Evolutionary conservation across 2,329 filamentous ascomycete species (phyloP).

Genomic region (Exserohilum turcica): DNA sequence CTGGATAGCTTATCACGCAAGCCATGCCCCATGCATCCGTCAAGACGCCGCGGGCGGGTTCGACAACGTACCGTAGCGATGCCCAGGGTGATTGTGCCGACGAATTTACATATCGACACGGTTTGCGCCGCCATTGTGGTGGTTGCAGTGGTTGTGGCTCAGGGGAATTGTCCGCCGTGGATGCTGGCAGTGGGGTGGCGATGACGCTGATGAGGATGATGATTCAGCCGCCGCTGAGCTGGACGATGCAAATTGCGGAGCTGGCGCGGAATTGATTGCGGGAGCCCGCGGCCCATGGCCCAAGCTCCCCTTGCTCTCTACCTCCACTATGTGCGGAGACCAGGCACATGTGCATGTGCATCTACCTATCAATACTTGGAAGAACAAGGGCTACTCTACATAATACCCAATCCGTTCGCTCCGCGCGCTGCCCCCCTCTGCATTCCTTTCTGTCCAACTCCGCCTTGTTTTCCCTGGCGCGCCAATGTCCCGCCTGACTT

Average conservation of each 20-base stretch:
- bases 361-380: no score
- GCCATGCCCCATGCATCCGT: not conserved
- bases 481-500: not conserved
- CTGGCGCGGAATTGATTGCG: constrained; percentile 5
- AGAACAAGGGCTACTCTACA: no score
- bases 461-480: not conserved
- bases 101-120: constrained; percentile 84
- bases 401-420: no score
- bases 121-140: constrained; percentile 65
- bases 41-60: constrained; percentile 19
- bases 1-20: constrained; percentile 8
- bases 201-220: constrained; percentile 5
- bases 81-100: constrained; percentile 87
- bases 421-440: no score
- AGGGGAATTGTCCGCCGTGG: not conserved
- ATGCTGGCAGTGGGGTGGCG: constrained; percentile 23
- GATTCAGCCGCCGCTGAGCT: not conserved
- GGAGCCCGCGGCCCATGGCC: not conserved
- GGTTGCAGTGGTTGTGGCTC: not conserved
- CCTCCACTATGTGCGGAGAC: constrained; percentile 4
- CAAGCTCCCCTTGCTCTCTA: constrained; percentile 4
- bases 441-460: not conserved
- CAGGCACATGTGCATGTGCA: constrained; percentile 2
- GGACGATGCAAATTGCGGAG: constrained; percentile 22
- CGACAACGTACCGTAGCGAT: constrained; percentile 75